Base-by-base conservation (phyloP, 1,284 basidiomycete genomes). In the Ustilago loliicola region DNA sequence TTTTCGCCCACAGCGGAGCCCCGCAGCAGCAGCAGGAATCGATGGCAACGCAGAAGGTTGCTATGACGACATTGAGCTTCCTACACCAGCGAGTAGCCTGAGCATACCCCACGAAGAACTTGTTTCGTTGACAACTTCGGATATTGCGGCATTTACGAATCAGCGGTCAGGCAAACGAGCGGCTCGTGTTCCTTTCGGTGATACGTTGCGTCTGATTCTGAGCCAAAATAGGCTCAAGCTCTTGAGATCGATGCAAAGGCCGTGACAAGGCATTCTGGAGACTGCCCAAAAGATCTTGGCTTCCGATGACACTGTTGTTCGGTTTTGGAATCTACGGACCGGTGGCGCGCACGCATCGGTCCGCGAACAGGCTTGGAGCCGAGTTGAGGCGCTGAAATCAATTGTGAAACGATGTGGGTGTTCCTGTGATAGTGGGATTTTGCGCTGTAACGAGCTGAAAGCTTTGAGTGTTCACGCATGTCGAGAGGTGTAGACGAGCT, bases 121-220 rank as follows among this genome's bases (percentile, higher is more conserved):
- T 15, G 27, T 17, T 30, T 21, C 42, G n/a, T 45, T 45, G 42
- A 21, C 42, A 10, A 8, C n/a, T 21, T 45, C 42, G 42, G 42
- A 21, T n/a, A 21, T 10, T 45, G 42, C 42, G 42, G 42, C 42
- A 45, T 45, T 45, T 45, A 6, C 42, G 42, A n/a, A 21, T 45
- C n/a, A 45, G 42, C 2, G 21, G 42, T 21, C 19, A 45, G n/a
- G 42, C 42, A 45, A 21, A 11, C n/a, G 42, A 21, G 36, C 53
- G 53, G 36, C 53, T 55, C 53, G 34, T 40, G 21, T 55, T 38
- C 34, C 19, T 42, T 55, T 55, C 34, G 53, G 53, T 40, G 23
- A 3, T 11, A 17, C 7, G n/a, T 45, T 21, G 36, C 21, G n/a
- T 54, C 21, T 55, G 32, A n/a, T 19, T 21, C 23, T 42, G 25